Evolutionary conservation across 352 stramenopile species (phyloP), one percentile per base, ranked within the genome.

Genomic region (Globisporangium heterothallicum): DNA sequence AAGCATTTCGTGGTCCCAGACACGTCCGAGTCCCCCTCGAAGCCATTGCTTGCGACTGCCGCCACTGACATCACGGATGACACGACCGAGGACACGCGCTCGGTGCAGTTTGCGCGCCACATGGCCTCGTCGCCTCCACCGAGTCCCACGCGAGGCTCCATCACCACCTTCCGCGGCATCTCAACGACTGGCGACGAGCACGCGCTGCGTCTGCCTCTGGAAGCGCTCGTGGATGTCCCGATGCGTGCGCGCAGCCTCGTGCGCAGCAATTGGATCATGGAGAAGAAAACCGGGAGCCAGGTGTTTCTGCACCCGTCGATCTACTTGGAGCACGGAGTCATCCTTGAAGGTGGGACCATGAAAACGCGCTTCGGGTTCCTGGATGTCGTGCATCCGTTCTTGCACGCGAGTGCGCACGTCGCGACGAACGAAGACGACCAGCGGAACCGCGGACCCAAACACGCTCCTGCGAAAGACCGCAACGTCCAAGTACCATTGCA

Each of bases 341-440:
- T 50, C 35, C 30, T 69, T 8, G 53, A 66, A 36, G 44, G 54
- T 10, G 46, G 60, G 12, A 70, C 53, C 38, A 41, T 86, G 45
- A 60, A 53, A 24, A 74, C 59, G n/a, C 60, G 58, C 24, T 60
- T 59, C 25, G 75, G 75, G 6, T 86, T 86, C 41, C 32, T 69
- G 7, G 60, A 73, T 29, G 50, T 78, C 26, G 70, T 77, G 5
- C 66, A 81, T 32, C 66, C 74, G 19, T 49, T 66, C 18, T 41
- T 75, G 29, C 56, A 60, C 21, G 44, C 30, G 6, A 21, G 50
- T 22, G 56, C 67, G 12, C 66, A 73, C 30, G 38, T 38, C 9
- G 22, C 36, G 0, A 40, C 8, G 22, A 25, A n/a, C 0, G 50
- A 27, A 13, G 41, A 16, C 38, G 30, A 32, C 2, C 40, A 45